Evolutionary conservation across 1,284 basidiomycete genomes (phyloP), one percentile per base, ranked within the genome.

Genomic region (Pyrrhoderma lamaoense): DNA sequence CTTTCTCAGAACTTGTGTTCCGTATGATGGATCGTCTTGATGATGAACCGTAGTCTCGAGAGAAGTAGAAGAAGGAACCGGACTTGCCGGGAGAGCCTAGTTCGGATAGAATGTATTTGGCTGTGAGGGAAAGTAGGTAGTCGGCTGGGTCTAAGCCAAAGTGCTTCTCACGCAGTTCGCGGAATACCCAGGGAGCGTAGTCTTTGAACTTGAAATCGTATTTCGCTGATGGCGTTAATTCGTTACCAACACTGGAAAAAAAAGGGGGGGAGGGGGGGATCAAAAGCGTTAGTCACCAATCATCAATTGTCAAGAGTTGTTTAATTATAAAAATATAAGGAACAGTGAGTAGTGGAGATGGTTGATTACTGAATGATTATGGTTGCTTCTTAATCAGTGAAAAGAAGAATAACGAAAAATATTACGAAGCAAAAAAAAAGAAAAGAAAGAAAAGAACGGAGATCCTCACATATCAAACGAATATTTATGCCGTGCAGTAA

Each of bases 181-280:
- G 88, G 69, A 99, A 99, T 2, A 99, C 92, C 87, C 89, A 96
- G 0, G 95, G 94, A 0, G 95, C 93, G 65, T 99, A 99, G 66
- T 98, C 95, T 68, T 99, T 99, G 77, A 99, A 99, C 69, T 99
- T 99, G 77, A 95, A 95, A 67, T 95, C 92, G 68, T 95, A 94
- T 67, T 86, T 90, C 3, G 94, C 94, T 0, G 92, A 95, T 0
- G 95, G 95, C 4, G 94, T 97, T 43, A 99, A 74, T 70, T 98
- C 95, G 67, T 98, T 97, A 16, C 95, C 95, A 62, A 97, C 79
- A 58, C 89, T 92, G 61, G 9, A 45, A 21, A 47, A 23, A 45
- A 19, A 52, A 22, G 9, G 65, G 16, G 22, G 14, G 42, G 21
- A 9, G 36, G 42, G 39, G 42, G 53, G 40, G 40, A 13, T n/a